A percentile compares a stretch with the other conserved stretches of the same genome.
Conservation (phyloP, 2,329 filamentous ascomycete genomes). For the Colletotrichum sp. region DNA sequence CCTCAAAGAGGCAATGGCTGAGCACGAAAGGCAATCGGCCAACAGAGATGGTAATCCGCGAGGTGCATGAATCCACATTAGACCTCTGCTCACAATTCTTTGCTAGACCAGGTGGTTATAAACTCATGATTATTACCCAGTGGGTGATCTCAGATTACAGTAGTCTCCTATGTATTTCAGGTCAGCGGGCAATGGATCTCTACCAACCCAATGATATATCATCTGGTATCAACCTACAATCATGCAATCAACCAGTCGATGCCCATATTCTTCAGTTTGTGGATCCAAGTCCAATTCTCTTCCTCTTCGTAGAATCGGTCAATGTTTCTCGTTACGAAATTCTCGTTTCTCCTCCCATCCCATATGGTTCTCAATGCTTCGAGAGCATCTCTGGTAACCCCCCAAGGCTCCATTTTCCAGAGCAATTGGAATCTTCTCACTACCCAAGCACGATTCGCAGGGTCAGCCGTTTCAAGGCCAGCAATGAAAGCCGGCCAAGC, state of each 20-base stretch:
- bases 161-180: not conserved
- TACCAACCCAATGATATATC: not conserved
- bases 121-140: not conserved
- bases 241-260: not conserved
- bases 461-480: not conserved
- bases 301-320: not conserved
- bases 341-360: not conserved
- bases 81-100: not conserved
- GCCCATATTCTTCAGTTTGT: not conserved
- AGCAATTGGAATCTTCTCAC: not conserved
- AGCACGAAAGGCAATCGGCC: not conserved
- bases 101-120: not conserved
- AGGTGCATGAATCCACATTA: not conserved
- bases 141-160: not conserved
- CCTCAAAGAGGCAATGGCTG: not conserved
- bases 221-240: not conserved
- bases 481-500: not conserved
- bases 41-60: not conserved
- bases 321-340: not conserved
- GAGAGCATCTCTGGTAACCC: not conserved
- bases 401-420: not conserved
- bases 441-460: not conserved
- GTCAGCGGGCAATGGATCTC: not conserved
- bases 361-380: not conserved
- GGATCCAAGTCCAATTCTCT: not conserved